Conservation (phyloP, 495 filamentous ascomycete genomes). For the Parathielavia appendiculata region DNA sequence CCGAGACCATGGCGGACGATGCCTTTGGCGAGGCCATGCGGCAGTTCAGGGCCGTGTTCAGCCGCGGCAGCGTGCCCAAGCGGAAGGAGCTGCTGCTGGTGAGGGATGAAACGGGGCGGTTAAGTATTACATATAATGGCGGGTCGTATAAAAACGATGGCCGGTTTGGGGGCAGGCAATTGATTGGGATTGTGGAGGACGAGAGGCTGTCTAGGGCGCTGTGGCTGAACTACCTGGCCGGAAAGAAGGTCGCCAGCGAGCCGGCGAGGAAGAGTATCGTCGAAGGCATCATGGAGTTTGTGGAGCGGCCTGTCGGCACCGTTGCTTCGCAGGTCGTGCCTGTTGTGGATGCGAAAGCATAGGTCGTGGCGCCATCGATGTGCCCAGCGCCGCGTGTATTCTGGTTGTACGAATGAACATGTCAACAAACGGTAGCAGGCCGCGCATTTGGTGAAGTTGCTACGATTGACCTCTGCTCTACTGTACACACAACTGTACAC, state of each 20-base stretch:
- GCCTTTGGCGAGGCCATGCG: constrained; percentile 64
- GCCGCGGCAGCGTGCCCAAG: constrained; percentile 69
- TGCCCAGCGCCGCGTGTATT: neutral
- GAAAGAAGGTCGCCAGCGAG: constrained; percentile 82
- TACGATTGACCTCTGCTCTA: neutral
- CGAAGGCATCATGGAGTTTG: constrained; percentile 80
- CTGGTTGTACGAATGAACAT: neutral
- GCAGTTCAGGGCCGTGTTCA: constrained; percentile 72
- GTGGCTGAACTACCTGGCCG: constrained; percentile 87
- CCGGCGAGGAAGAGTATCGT: constrained; percentile 74
- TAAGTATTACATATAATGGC: constrained; percentile 65
- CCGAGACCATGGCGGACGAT: constrained; percentile 50
- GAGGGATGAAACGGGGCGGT: constrained; percentile 57
- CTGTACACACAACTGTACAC: neutral
- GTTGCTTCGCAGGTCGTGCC: constrained; percentile 63
- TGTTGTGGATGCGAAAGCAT: constrained; percentile 1
- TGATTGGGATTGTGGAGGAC: constrained; percentile 65
- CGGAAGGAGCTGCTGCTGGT: constrained; percentile 66
- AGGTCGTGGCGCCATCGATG: neutral
- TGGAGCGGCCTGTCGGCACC: constrained; percentile 82
- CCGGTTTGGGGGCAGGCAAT: constrained; percentile 33
- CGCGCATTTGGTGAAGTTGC: neutral
- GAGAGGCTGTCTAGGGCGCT: constrained; percentile 73
- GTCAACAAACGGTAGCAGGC: neutral
- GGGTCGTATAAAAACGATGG: constrained; percentile 44